These are phyloP conservation scores for Blechomonas ayalai DNA, from an alignment of 208 protist genomes.

Conservation along the genomic window DNA sequence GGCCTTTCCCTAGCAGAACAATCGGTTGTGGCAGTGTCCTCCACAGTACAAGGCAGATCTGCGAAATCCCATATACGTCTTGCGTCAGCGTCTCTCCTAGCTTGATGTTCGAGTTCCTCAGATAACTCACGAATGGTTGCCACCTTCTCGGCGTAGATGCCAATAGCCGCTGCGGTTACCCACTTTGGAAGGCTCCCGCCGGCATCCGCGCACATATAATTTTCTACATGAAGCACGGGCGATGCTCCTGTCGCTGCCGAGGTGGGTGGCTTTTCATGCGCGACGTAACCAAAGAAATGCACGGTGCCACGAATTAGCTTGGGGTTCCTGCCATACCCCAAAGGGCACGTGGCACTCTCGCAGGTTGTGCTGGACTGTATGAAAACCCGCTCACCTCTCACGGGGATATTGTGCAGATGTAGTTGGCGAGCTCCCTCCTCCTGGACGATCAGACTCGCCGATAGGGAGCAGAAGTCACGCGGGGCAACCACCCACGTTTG, in stretches of 20 bases:
- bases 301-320: constrained; percentile 21
- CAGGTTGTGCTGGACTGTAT: constrained; percentile 21
- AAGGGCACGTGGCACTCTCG: background rate
- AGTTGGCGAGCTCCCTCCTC: background rate
- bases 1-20: no score
- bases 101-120: constrained; percentile 1
- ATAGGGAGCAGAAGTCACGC: constrained; percentile 31
- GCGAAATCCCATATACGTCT: no score
- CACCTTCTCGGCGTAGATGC: constrained; percentile 24
- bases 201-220: constrained; percentile 42
- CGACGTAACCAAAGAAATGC: constrained; percentile 36
- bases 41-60: no score
- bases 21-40: no score
- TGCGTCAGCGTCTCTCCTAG: no score
- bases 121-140: constrained; percentile 3
- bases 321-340: background rate
- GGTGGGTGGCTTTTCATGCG: constrained; percentile 1
- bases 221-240: background rate
- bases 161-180: constrained; percentile 18
- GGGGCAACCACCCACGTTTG: constrained; percentile 23
- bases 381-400: background rate
- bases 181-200: constrained; percentile 37
- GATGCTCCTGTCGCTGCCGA: background rate
- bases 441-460: constrained; percentile 7
- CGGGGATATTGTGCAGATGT: background rate